Conservation (phyloP, 1,284 basidiomycete genomes). For the Malassezia yamatoensis region DNA sequence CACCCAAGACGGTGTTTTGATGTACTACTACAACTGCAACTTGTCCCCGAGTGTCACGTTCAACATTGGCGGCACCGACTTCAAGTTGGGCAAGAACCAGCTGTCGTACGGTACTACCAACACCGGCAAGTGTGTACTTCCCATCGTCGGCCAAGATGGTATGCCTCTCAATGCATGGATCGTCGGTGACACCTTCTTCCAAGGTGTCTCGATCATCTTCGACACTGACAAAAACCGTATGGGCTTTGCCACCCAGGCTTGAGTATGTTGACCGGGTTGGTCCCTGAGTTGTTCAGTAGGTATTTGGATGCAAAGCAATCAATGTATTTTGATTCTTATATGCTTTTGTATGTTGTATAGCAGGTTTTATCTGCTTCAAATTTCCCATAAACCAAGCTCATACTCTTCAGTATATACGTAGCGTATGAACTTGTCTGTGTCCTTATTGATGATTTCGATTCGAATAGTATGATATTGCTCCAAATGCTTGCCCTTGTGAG, state of each 20-base stretch:
- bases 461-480: too few relatives aligned
- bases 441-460: too few relatives aligned
- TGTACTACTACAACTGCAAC: slow-evolving; percentile 48
- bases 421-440: too few relatives aligned
- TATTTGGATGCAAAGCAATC: neutral
- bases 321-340: too few relatives aligned
- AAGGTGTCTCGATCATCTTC: slow-evolving; percentile 47
- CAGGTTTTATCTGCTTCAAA: too few relatives aligned
- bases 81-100: slow-evolving; percentile 28
- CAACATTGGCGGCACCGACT: slow-evolving; percentile 40
- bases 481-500: too few relatives aligned
- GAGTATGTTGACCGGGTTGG: neutral
- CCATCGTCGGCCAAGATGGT: slow-evolving; percentile 40
- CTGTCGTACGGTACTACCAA: slow-evolving; percentile 29
- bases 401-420: too few relatives aligned
- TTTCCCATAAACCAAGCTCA: too few relatives aligned
- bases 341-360: too few relatives aligned
- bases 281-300: neutral
- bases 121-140: slow-evolving; percentile 34
- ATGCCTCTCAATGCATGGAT: slow-evolving; percentile 49
- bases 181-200: slow-evolving; percentile 48
- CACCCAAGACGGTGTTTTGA: slow-evolving; percentile 39
- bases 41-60: slow-evolving; percentile 39
- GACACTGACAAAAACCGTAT: slow-evolving; percentile 48
- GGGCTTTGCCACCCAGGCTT: slow-evolving; percentile 47